Evolutionary conservation across 2,329 filamentous ascomycete genomes (phyloP).

Genomic region (Davidsoniella australis): DNA sequence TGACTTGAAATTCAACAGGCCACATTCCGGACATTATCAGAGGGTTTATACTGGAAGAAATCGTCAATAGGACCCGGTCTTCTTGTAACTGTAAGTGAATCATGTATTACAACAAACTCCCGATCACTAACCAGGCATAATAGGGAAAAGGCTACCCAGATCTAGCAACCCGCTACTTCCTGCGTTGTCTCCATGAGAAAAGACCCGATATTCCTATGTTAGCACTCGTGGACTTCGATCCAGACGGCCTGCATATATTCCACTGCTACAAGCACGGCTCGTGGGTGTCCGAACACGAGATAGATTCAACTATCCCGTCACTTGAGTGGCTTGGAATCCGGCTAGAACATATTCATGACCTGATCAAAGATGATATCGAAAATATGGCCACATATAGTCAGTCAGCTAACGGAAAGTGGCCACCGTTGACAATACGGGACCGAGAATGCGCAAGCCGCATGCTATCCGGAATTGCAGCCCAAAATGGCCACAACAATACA

Average conservation of each 20-base stretch:
- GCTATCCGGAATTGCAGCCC: slow-evolving; percentile 23
- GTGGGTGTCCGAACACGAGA: slow-evolving; percentile 42
- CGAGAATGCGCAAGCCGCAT: slow-evolving; percentile 38
- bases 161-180: slow-evolving; percentile 48
- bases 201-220: slow-evolving; percentile 38
- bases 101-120: neutral
- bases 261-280: slow-evolving; percentile 59
- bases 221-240: slow-evolving; percentile 57
- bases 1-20: slow-evolving; percentile 33
- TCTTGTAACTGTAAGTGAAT: slow-evolving; percentile 42
- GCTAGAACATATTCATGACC: slow-evolving; percentile 23
- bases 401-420: slow-evolving; percentile 14
- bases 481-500: too few species aligned
- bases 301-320: slow-evolving; percentile 28
- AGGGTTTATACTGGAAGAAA: slow-evolving; percentile 34
- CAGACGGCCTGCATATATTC: slow-evolving; percentile 57
- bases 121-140: neutral
- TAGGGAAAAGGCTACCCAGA: slow-evolving; percentile 75
- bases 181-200: slow-evolving; percentile 33
- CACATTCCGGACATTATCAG: slow-evolving; percentile 52
- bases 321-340: slow-evolving; percentile 50
- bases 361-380: neutral
- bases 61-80: slow-evolving; percentile 38
- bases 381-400: neutral
- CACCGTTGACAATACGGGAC: slow-evolving; percentile 35